phyloP scores from a whole-genome alignment of 164 flowering plant species.

The Cinnamomum chago region DNA sequence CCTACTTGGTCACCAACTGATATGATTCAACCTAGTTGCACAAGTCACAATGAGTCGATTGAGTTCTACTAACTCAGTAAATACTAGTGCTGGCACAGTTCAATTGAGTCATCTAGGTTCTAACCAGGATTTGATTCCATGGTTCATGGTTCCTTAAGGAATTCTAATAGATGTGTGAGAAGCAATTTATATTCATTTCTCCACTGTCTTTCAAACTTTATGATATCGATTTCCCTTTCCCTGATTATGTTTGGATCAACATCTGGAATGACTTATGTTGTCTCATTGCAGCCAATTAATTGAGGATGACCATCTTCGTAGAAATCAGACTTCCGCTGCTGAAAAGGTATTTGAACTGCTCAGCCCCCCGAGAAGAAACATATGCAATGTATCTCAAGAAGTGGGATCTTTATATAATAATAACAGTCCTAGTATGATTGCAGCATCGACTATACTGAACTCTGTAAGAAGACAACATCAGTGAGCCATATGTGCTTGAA shows the following conservation, averaged over 20 bases:
- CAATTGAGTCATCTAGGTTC: neutral
- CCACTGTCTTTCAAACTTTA: neutral
- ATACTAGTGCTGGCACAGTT: neutral
- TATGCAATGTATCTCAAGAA: conserved; percentile 9
- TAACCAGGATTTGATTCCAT: neutral
- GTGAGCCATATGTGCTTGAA: neutral
- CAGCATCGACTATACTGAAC: conserved; percentile 57
- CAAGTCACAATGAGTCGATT: neutral
- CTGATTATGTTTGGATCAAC: neutral
- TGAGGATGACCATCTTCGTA: conserved; percentile 32
- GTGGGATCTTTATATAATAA: conserved; percentile 6
- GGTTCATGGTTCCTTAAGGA: too few species aligned
- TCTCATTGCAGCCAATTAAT: conserved; percentile 52
- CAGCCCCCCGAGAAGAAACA: conserved; percentile 9
- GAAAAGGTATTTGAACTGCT: conserved; percentile 46
- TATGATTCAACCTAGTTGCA: neutral
- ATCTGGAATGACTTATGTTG: neutral
- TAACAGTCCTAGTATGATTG: conserved; percentile 53
- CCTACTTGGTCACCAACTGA: neutral
- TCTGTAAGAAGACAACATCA: conserved; percentile 16
- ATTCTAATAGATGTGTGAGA: neutral
- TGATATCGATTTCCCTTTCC: neutral
- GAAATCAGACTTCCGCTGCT: conserved; percentile 58
- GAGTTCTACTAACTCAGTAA: neutral
- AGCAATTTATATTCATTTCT: neutral